Conservation (phyloP, 495 filamentous ascomycete species). For the Annulohypoxylon stygium region DNA sequence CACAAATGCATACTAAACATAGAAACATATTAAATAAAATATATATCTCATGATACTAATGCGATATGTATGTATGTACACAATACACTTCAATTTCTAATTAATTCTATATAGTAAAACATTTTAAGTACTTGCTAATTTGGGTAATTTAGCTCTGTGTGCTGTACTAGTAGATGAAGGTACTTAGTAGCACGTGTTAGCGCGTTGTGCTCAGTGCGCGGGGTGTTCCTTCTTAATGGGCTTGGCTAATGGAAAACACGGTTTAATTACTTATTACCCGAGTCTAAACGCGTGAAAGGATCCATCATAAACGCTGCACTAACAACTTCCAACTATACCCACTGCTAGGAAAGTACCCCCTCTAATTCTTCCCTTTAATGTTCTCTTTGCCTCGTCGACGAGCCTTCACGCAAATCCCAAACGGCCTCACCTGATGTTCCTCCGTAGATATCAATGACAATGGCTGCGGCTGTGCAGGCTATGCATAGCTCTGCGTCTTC, state of each 20-base stretch:
- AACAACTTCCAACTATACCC: too few species aligned
- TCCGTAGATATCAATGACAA: constrained; percentile 10
- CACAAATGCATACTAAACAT: too few species aligned
- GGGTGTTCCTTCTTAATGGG: constrained; percentile 21
- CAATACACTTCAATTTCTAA: too few species aligned
- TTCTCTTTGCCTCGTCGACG: background rate
- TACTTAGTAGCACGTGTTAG: constrained; percentile 39
- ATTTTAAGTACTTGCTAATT: too few species aligned
- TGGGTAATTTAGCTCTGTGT: background rate
- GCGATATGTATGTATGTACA: too few species aligned
- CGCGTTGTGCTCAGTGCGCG: constrained; percentile 22
- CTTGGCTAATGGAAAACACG: constrained; percentile 1
- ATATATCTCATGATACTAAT: too few species aligned
- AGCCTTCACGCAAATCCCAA: background rate
- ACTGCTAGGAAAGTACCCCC: too few species aligned
- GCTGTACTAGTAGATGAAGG: background rate
- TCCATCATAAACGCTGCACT: background rate
- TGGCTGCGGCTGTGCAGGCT: constrained; percentile 40
- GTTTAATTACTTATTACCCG: background rate
- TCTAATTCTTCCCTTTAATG: background rate
- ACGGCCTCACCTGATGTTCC: constrained; percentile 2
- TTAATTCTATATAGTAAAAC: too few species aligned
- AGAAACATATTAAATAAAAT: too few species aligned
- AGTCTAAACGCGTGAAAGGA: constrained; percentile 2
- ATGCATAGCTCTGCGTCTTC: constrained; percentile 44